Base-by-base conservation (phyloP, 257 asterid genomes). In the Penstemon davidsonii region DNA sequence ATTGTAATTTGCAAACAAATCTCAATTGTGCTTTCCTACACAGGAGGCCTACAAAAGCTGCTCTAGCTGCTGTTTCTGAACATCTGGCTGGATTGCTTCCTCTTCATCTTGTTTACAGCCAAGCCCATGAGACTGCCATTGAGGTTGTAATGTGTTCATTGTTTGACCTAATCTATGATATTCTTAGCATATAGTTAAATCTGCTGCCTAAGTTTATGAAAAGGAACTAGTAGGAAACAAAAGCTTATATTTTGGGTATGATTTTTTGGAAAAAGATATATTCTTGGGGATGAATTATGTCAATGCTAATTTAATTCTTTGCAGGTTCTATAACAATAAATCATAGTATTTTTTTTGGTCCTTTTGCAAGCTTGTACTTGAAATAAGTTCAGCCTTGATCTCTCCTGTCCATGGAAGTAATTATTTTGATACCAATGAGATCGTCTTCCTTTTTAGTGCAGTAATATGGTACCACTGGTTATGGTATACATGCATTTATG, bases 31-130 rank as follows among this genome's bases (percentile, higher is more conserved):
- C 46, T 64, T 66, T 75, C 60, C 57, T 81, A 50, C 46, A 49
- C 89, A 93, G 99, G 97, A 84, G 85, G 80, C 99, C 99, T 55
- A 75, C 84, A 67, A 93, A 90, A 83, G 92, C 99, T 84, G 97
- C 97, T 69, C 67, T 90, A 53, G 95, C 96, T 66, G 91, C 97
- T 82, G 99, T 88, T 72, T 78, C 96, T 67, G 96, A 90, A 79
- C 97, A 93, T 80, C 81, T 93, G 44, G 94, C 99, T 63, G 99
- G 99, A 63, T 79, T 93, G 79, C 92, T 90, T 79, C 96, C 99
- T 70, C 97, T 88, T 73, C 97, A 93, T 93, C 97, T 93, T 69
- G 96, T 88, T 39, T 93, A 90, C 77, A 90, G 99, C 74, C 96
- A 84, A 64, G 96, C 97, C 73, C 99, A 93, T 77, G 92, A 88